Evolutionary conservation across 345 rosid species (phyloP), one percentile per base, ranked within the genome.

Genomic region (Murraya koenigii): DNA sequence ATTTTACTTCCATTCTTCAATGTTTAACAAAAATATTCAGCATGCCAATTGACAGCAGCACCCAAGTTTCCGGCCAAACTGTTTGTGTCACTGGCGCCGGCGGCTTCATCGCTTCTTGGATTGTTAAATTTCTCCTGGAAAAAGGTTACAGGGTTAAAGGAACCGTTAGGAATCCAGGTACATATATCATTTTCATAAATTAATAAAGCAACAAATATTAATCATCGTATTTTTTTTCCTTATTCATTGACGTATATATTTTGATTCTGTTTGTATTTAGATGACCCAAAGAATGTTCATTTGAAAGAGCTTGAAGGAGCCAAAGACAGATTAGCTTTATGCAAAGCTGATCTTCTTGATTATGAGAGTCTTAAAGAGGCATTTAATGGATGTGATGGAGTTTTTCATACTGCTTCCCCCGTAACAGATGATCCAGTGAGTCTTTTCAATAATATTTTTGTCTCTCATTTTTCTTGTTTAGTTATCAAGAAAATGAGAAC

Each of bases 61-160:
- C 81, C 2, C 81, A 89, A 23, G 82, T 86, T 52, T 79, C 80
- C 59, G 90, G 91, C 67, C 89, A 84, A 70, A 86, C 95, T 41
- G 82, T 94, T 26, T 96, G 99, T 76, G 97, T 96, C 85, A 96
- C 99, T 81, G 99, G 99, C 60, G 98, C 99, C 39, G 99, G 92
- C 13, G 99, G 99, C 76, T 96, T 91, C 83, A 96, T 96, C 68
- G 99, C 97, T 47, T 96, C 99, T 17, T 96, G 99, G 99, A 87
- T 92, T 8, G 98, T 96, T 66, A 96, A 94, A 75, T 86, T 91
- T 23, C 94, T 94, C 23, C 81, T 96, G 5, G 95, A 96, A 49
- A 85, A 80, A 71, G 99, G 98, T 66, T 96, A 96, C 84, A 69
- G 88, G 36, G 97, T 96, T 9, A 85, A 82, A 82, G 99, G 99